phyloP scores from a whole-genome alignment of 441 rosid species.

The Aquilaria agallochum region DNA sequence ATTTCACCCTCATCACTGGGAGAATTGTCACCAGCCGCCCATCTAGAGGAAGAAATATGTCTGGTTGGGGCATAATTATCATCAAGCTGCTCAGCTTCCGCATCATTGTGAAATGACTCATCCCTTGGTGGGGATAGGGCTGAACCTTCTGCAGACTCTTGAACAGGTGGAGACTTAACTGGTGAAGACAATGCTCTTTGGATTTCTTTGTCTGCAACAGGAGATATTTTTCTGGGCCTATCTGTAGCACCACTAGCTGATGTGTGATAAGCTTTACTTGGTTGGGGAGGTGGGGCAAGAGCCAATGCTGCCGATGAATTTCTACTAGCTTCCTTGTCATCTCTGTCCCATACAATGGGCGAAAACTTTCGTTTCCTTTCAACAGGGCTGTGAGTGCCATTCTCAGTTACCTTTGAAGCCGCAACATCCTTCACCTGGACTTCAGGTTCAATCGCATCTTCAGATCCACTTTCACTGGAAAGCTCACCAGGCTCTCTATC shows the following conservation, averaged over 20 bases:
- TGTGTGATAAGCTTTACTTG: constrained; percentile 36
- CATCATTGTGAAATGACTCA: constrained; percentile 29
- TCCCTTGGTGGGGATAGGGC: constrained; percentile 42
- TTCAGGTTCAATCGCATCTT: constrained; percentile 61
- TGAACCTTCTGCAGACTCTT: constrained; percentile 32
- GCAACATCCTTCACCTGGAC: constrained; percentile 34
- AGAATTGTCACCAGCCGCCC: constrained; percentile 89
- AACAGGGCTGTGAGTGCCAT: constrained; percentile 41
- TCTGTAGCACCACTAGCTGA: constrained; percentile 39
- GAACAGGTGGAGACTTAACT: constrained; percentile 23
- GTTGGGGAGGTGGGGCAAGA: constrained; percentile 68
- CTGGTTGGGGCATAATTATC: constrained; percentile 75
- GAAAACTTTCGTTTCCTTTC: constrained; percentile 92
- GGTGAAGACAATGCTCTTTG: constrained; percentile 29
- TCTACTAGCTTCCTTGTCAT: constrained; percentile 45
- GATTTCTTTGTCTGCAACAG: constrained; percentile 27
- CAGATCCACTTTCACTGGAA: constrained; percentile 98
- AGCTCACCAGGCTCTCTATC: constrained; percentile 98
- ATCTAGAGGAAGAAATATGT: constrained; percentile 90
- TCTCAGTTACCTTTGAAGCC: constrained; percentile 34
- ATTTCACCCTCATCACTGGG: constrained; percentile 92
- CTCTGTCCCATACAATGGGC: constrained; percentile 97
- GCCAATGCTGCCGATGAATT: constrained; percentile 25
- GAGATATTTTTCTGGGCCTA: constrained; percentile 36
- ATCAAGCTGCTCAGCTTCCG: constrained; percentile 42